Evolutionary conservation across 768 basidiomycete genomes (phyloP), one percentile per base, ranked within the genome.

Genomic region (Psilocybe sp.): DNA sequence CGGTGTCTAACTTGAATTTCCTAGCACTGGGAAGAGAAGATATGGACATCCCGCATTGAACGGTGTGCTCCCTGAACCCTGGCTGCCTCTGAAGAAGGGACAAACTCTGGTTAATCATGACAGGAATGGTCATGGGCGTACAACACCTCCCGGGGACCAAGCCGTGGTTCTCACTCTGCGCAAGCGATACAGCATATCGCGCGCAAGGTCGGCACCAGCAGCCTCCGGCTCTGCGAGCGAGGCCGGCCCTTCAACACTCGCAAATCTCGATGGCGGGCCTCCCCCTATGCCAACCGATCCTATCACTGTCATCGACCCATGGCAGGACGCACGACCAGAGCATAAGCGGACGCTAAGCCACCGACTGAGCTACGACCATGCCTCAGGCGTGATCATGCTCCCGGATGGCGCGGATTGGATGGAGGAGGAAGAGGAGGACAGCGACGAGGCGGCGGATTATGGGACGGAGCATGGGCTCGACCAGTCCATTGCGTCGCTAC

Each of bases 31-130:
- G 9, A 92, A 95, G 65, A 75, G 90, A 44, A 84, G 95, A 37
- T 98, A 98, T 58, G 94, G 91, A 0, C 96, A 98, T 64, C 96
- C 96, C 3, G 96, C 93, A 1, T 77, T 98, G 16, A 92, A 87
- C n/a, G 96, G 96, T 2, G 80, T 89, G 4, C 79, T 98, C 0
- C 96, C 96, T 2, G 84, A 87, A 50, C 95, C 96, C 0, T 98
- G 96, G 96, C 78, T 98, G 3, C 95, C 95, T 1, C 70, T 93
- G 45, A 92, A 90, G 71, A 90, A 85, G 61, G 87, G 84, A 0
- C 87, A 92, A 60, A 79, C 79, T 0, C 76, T 89, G 2, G 82
- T 85, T 16, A 92, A 92, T 55, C 70, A 74, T 28, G 69, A 77
- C 46, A 53, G 46, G 32, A 52, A 52, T 14, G 60, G 55, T n/a